Evolutionary conservation across 257 asterid species (phyloP).

Genomic region (Solanum paucissectum): DNA sequence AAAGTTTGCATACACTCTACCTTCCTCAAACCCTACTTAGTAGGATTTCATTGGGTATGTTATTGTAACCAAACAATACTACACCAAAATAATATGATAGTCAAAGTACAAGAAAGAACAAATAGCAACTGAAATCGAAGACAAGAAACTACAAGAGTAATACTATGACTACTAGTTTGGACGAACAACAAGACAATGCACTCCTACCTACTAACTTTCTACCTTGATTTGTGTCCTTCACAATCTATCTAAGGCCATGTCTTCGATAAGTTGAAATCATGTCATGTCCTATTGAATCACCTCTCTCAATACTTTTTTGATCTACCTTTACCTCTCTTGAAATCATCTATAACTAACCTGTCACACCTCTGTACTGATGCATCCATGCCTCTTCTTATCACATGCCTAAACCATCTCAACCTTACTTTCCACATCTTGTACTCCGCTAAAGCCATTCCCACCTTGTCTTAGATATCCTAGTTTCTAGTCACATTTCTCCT

Average conservation of each 20-base stretch:
- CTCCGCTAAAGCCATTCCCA: neutral
- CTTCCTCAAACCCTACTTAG: neutral
- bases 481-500: neutral
- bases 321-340: neutral
- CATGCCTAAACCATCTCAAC: neutral
- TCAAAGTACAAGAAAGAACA: neutral
- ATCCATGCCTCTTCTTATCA: neutral
- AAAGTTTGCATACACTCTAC: neutral
- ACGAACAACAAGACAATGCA: neutral
- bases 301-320: too few relatives aligned
- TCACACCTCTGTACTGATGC: neutral
- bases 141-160: neutral
- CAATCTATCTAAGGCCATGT: neutral
- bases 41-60: neutral
- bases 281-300: neutral
- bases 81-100: neutral
- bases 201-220: neutral
- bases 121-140: neutral
- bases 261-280: neutral
- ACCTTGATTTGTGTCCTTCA: neutral
- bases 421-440: neutral
- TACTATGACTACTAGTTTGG: neutral
- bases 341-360: neutral
- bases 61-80: neutral
- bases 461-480: neutral